A percentile compares a stretch with the other conserved stretches of the same genome.
phyloP scores from a whole-genome alignment of 257 asterid genomes.

The Solanum bulbocastanum region DNA sequence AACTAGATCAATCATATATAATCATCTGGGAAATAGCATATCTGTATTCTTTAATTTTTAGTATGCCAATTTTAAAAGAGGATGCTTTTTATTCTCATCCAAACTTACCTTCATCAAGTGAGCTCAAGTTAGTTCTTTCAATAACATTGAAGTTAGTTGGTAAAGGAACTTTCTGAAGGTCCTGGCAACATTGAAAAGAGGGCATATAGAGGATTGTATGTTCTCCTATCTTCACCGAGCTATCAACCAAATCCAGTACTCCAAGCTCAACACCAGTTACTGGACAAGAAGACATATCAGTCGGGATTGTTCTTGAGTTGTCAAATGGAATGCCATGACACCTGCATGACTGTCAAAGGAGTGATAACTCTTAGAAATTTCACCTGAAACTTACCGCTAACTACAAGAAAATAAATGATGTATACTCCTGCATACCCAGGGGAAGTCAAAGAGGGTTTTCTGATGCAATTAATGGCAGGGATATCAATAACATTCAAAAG shows the following conservation, averaged over 20 bases:
- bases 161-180: constrained; percentile 42
- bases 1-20: neutral
- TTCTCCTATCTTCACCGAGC: constrained; percentile 65
- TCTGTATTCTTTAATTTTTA: neutral
- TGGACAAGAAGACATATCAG: constrained; percentile 36
- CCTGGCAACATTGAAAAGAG: constrained; percentile 52
- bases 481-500: neutral
- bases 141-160: constrained; percentile 59
- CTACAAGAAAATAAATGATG: neutral
- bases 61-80: neutral
- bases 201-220: constrained; percentile 72
- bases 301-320: constrained; percentile 19
- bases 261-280: constrained; percentile 43
- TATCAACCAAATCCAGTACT: constrained; percentile 47
- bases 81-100: neutral
- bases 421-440: neutral
- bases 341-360: constrained; percentile 68
- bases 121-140: constrained; percentile 61
- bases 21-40: neutral
- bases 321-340: constrained; percentile 81
- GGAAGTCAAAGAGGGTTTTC: neutral
- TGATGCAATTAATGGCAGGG: neutral
- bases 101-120: constrained; percentile 72
- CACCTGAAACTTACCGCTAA: neutral
- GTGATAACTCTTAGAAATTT: constrained; percentile 2